These are phyloP conservation scores for Ceratocystis ficicola DNA, from an alignment of 2,329 filamentous ascomycete genomes.

Conservation along the genomic window DNA sequence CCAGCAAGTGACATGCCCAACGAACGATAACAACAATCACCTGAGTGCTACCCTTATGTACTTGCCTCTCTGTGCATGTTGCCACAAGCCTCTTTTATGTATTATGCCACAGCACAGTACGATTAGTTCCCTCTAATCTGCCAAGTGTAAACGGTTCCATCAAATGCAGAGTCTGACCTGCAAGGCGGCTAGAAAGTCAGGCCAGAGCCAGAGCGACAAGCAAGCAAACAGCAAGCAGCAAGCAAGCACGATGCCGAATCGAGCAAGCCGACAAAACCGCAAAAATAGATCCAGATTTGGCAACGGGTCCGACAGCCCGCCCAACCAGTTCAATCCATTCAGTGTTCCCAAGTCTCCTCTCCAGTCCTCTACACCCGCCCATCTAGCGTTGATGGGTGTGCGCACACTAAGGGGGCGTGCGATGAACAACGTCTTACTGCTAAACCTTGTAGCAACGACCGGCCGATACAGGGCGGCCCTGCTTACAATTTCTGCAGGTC, in stretches of 20 bases:
- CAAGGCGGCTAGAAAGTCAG: neutral
- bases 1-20: neutral
- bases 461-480: constrained; percentile 5
- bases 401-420: neutral
- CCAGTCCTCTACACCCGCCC: neutral
- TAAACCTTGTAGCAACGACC: neutral
- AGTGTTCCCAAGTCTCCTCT: neutral
- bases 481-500: constrained; percentile 9
- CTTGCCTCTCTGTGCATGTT: neutral
- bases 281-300: neutral
- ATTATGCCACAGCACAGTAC: neutral
- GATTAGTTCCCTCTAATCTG: neutral
- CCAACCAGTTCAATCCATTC: no score
- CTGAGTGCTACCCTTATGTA: neutral
- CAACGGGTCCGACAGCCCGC: neutral
- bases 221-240: neutral
- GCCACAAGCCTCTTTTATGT: neutral
- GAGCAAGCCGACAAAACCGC: neutral
- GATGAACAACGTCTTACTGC: neutral
- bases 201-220: neutral
- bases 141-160: neutral
- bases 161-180: neutral
- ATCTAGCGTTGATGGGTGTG: neutral
- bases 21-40: neutral
- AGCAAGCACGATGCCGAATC: neutral